Evolutionary conservation across 2,329 filamentous ascomycete genomes (phyloP), one percentile per base, ranked within the genome.

Genomic region (Colletotrichum acutatum): DNA sequence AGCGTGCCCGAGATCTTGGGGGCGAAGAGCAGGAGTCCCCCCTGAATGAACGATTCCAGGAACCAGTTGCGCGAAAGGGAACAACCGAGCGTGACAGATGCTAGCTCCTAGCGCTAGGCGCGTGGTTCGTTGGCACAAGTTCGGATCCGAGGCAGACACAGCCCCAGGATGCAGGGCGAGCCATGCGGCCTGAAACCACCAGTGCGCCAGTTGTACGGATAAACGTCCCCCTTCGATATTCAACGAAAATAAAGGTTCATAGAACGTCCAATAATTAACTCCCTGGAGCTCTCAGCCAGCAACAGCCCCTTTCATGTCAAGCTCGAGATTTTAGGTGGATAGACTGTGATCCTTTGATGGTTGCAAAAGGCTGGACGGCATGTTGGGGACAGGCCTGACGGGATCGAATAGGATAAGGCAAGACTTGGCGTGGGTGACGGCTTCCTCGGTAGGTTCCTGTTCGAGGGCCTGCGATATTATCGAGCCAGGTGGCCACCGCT

Each of bases 61-160:
- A 72, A 72, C 58, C 58, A 63, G 37, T 63, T 68, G 65, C 34
- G 65, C 52, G 30, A 72, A 72, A 72, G 65, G 58, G 65, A 68
- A 64, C 59, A 72, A 72, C 66, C 66, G 42, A 69, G 54, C 59
- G 70, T 72, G 70, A 65, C 53, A 65, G 66, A 52, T 72, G 70
- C 66, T 56, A 69, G 70, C 54, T 60, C 22, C 22, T 60, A 65
- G 66, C 63, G 68, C 66, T 70, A 65, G 70, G 46, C 53, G 66
- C 54, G 59, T 37, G 42, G 69, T 59, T 68, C 58, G 58, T 28
- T 69, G 49, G 66, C 26, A 69, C 32, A 34, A 58, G 59, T 72
- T 75, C 74, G 74, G 74, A 75, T 74, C 68, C 72, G 68, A 75
- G 68, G 30, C 52, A 53, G 54, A 59, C 70, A 62, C 46, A 71